These are phyloP conservation scores for Pichia sp. DNA, from an alignment of 1,139 yeast species.

Conservation along the genomic window DNA sequence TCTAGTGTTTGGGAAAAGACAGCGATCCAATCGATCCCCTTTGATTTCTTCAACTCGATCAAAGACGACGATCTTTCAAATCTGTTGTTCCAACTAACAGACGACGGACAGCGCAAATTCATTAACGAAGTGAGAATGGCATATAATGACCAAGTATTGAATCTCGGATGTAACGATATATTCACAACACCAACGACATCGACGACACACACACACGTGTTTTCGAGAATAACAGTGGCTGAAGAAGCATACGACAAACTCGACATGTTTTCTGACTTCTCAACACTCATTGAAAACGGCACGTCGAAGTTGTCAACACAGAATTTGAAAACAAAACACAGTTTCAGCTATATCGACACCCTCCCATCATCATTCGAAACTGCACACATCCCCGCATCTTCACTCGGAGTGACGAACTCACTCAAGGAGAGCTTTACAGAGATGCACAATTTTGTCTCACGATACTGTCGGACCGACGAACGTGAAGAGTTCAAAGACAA, in stretches of 20 bases:
- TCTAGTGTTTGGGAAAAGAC: conserved; percentile 44
- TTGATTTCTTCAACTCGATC: conserved; percentile 32
- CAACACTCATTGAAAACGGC: conserved; percentile 1
- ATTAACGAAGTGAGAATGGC: conserved; percentile 8
- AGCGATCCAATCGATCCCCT: conserved; percentile 31
- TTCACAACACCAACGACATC: conserved; percentile 8
- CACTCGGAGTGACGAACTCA: conserved; percentile 46
- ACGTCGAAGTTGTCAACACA: conserved; percentile 7
- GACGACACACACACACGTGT: conserved; percentile 13
- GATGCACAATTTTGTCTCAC: conserved; percentile 47
- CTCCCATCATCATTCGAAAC: conserved; percentile 28
- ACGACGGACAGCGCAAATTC: conserved; percentile 13
- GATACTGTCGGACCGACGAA: conserved; percentile 55
- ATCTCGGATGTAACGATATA: conserved; percentile 7
- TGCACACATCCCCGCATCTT: conserved; percentile 16
- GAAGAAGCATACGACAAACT: not conserved
- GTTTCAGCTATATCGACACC: conserved; percentile 32
- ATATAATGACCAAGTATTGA: conserved; percentile 1
- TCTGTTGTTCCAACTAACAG: conserved; percentile 11
- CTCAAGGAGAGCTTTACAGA: conserved; percentile 45
- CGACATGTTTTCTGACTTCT: conserved; percentile 1
- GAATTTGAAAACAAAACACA: not conserved
- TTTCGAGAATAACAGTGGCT: conserved; percentile 8
- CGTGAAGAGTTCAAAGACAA: conserved; percentile 64
- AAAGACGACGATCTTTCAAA: conserved; percentile 7